phyloP scores from a whole-genome alignment of 208 protist species.

The Trypanosoma scelopori region DNA sequence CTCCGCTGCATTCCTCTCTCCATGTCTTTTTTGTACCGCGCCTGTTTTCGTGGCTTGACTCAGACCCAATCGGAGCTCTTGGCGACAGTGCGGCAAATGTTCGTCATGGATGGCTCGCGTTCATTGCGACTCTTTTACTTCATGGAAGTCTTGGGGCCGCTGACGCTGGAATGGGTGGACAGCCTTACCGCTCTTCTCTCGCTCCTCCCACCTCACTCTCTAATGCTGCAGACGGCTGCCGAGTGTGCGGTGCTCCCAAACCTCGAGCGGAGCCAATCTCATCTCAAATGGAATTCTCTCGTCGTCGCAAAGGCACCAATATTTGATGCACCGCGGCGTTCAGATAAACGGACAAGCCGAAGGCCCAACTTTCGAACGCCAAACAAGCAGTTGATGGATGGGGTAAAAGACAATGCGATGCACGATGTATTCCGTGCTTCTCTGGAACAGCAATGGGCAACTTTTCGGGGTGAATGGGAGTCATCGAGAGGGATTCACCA shows the following conservation, averaged over 20 bases:
- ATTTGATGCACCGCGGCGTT: neutral
- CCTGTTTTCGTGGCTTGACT: neutral
- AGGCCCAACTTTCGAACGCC: neutral
- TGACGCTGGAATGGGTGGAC: conserved; percentile 9
- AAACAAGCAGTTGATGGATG: neutral
- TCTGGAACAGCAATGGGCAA: conserved; percentile 10
- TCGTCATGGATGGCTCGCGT: conserved; percentile 4
- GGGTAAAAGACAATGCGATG: conserved; percentile 1
- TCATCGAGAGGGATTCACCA: neutral
- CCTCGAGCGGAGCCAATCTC: neutral
- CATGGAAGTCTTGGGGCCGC: conserved; percentile 23
- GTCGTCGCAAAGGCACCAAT: neutral
- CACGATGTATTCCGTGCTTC: conserved; percentile 8
- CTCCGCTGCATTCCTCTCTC: conserved; percentile 13
- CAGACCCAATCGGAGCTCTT: conserved; percentile 10
- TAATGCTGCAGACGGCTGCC: neutral
- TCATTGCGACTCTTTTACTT: conserved; percentile 28
- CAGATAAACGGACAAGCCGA: neutral
- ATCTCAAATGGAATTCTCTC: conserved; percentile 8
- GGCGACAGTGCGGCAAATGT: conserved; percentile 5
- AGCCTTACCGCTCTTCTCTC: neutral
- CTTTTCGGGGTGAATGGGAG: neutral
- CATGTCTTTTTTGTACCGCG: conserved; percentile 19
- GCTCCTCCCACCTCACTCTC: conserved; percentile 7
- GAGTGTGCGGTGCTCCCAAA: neutral